A percentile compares a stretch with the other conserved stretches of the same genome.
These are phyloP conservation scores for Xylariales sp. DNA, from an alignment of 2,329 filamentous ascomycete genomes.

Conservation along the genomic window DNA sequence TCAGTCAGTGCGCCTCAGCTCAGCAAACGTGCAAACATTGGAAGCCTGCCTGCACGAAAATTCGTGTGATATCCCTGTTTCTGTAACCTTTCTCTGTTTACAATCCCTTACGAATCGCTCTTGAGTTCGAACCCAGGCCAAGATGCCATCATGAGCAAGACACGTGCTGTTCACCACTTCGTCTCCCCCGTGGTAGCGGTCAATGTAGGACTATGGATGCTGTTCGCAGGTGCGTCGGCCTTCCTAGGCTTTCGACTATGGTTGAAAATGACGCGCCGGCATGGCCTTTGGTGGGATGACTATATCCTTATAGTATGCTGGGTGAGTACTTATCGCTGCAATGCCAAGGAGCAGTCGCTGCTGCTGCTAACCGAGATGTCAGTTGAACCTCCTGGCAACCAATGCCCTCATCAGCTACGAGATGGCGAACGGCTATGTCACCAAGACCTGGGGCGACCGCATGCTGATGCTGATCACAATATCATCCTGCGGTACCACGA, in stretches of 20 bases:
- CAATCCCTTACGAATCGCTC: too few relatives aligned
- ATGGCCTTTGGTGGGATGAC: slow-evolving; percentile 15
- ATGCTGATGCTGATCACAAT: slow-evolving; percentile 50
- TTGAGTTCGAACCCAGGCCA: too few relatives aligned
- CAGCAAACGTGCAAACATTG: too few relatives aligned
- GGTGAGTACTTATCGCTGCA: too few relatives aligned
- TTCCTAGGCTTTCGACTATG: slow-evolving; percentile 17
- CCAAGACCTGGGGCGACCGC: slow-evolving; percentile 42
- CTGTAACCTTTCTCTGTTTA: too few relatives aligned
- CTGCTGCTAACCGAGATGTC: background rate
- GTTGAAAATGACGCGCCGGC: slow-evolving; percentile 8
- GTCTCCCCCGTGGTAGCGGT: slow-evolving; percentile 12
- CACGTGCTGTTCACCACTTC: slow-evolving; percentile 3
- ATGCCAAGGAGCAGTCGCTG: too few relatives aligned
- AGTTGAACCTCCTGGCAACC: slow-evolving; percentile 5
- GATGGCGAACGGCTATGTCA: slow-evolving; percentile 6
- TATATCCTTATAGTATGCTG: slow-evolving; percentile 16
- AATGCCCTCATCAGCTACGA: background rate
- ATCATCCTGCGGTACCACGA: slow-evolving; percentile 31
- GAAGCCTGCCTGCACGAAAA: too few relatives aligned
- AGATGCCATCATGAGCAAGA: slow-evolving; percentile 5
- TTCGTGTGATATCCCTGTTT: too few relatives aligned
- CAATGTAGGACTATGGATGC: slow-evolving; percentile 15
- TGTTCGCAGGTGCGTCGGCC: slow-evolving; percentile 13
- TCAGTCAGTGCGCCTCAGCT: too few relatives aligned